Percentiles rank a stretch among this genome's conserved stretches.
Evolutionary conservation across 768 basidiomycete genomes (phyloP).

Genomic region (Naganishia antarctica): DNA sequence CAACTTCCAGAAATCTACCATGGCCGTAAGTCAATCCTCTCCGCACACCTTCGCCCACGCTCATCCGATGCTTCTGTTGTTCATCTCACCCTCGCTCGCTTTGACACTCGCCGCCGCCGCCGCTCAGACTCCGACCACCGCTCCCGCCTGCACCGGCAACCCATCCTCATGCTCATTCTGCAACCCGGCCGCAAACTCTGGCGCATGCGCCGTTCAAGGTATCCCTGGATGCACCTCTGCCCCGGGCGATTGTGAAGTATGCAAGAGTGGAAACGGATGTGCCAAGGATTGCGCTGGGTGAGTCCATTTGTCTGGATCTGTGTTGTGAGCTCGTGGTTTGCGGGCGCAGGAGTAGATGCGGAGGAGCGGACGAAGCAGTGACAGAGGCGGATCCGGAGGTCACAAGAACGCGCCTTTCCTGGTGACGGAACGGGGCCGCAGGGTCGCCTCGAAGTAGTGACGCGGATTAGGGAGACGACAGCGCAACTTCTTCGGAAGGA

Average conservation of each 20-base stretch:
- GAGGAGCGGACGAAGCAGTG: not conserved
- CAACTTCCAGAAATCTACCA: no score
- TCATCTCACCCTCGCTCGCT: no score
- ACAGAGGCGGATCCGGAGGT: not conserved
- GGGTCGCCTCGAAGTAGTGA: no score
- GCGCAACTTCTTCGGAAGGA: no score
- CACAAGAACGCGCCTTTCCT: no score
- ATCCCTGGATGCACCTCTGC: slow-evolving; percentile 26
- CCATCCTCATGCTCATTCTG: slow-evolving; percentile 24
- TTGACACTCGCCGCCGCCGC: no score
- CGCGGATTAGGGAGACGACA: no score
- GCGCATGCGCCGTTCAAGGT: slow-evolving; percentile 22
- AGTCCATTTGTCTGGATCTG: slow-evolving; percentile 8
- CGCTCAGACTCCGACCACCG: slow-evolving; percentile 6
- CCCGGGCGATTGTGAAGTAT: slow-evolving; percentile 18
- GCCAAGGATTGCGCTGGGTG: slow-evolving; percentile 25
- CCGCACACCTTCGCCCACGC: no score
- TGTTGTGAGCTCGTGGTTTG: no score
- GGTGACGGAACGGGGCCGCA: no score
- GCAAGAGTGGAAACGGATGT: slow-evolving; percentile 24
- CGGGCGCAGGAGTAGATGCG: not conserved
- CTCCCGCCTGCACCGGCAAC: slow-evolving; percentile 26
- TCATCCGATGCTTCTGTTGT: no score
- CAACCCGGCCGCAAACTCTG: slow-evolving; percentile 19
- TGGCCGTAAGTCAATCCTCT: no score